Base-by-base conservation (phyloP, 2,329 filamentous ascomycete species). In the Talaromyces verruculosus region DNA sequence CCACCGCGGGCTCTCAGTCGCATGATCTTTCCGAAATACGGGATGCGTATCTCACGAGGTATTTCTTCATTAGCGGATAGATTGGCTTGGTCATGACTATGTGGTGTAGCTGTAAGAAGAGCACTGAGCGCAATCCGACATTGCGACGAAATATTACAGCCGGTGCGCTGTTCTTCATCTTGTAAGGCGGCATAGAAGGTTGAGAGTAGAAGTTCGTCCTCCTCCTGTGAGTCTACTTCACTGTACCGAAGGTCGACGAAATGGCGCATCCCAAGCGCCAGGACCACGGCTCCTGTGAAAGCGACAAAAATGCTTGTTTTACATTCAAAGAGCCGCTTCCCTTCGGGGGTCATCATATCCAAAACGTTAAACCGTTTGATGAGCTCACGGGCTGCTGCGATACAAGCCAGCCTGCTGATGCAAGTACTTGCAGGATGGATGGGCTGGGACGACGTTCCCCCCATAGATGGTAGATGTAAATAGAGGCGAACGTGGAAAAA, bases 221-320 rank as follows among this genome's bases (percentile, higher is more conserved):
- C 51, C n/a, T 22, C n/a, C n/a, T n/a, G 28, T 11, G 51, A 57
- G 30, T 17, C 28, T 35, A 35, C 6, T 35, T n/a, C n/a, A 57
- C 17, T 22, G 33, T 33, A 57, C 30, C 7, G 51, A 37, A n/a
- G 30, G n/a, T 33, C 51, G 30, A 17, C n/a, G 10, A 19, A 30
- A 57, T 57, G 51, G 30, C n/a, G 30, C 51, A 57, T 3, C 51
- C 51, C 51, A 10, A 57, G 51, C 15, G 51, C 51, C 30, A 57
- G 51, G 51, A 57, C 51, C 19, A 57, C 51, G 17, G 51, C 51
- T 57, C 51, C 51, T 37, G 51, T 57, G 28, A 57, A 57, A 35
- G 51, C 51, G 17, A 57, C 51, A 35, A 57, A 57, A 35, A 57
- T 57, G 51, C 51, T 57, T 57, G 51, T 57, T 19, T 57, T 57